Percentiles rank a stretch among this genome's conserved stretches.
phyloP scores from a whole-genome alignment of 2,329 filamentous ascomycete genomes.

The Colletotrichum melonis region DNA sequence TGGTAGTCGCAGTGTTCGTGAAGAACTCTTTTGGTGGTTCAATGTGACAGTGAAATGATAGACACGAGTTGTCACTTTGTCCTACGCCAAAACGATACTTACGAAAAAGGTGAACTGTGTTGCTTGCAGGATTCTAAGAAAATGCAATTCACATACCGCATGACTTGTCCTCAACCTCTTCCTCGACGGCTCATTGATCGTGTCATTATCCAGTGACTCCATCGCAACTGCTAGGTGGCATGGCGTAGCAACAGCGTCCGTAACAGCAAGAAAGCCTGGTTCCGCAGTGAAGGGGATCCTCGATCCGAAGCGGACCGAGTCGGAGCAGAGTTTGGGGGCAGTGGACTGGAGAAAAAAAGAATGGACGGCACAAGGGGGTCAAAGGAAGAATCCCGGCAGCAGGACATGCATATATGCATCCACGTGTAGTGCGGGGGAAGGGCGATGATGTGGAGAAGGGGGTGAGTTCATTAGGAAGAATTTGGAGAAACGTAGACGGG shows the following conservation, averaged over 20 bases:
- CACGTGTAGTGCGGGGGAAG: slow-evolving; percentile 30
- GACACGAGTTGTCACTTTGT: not conserved
- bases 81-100: not conserved
- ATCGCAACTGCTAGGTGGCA: slow-evolving; percentile 24
- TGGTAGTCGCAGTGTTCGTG: not conserved
- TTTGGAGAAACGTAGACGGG: slow-evolving; percentile 26
- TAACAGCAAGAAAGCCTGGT: not conserved
- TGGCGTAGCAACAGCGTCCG: slow-evolving; percentile 5
- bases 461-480: not conserved
- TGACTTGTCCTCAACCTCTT: slow-evolving; percentile 56
- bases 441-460: slow-evolving; percentile 21
- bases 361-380: slow-evolving; percentile 28
- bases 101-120: not conserved
- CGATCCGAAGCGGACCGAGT: slow-evolving; percentile 48
- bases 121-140: not conserved
- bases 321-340: slow-evolving; percentile 11
- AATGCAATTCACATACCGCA: slow-evolving; percentile 46
- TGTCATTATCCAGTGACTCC: slow-evolving; percentile 41
- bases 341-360: slow-evolving; percentile 24
- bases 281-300: slow-evolving; percentile 23
- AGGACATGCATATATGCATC: slow-evolving; percentile 30
- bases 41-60: not conserved
- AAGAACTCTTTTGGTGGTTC: not conserved
- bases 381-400: slow-evolving; percentile 24
- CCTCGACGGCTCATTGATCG: slow-evolving; percentile 45